A percentile compares a stretch with the other conserved stretches of the same genome.
Conservation (phyloP, 768 basidiomycete species). For the Suillus plorans region DNA sequence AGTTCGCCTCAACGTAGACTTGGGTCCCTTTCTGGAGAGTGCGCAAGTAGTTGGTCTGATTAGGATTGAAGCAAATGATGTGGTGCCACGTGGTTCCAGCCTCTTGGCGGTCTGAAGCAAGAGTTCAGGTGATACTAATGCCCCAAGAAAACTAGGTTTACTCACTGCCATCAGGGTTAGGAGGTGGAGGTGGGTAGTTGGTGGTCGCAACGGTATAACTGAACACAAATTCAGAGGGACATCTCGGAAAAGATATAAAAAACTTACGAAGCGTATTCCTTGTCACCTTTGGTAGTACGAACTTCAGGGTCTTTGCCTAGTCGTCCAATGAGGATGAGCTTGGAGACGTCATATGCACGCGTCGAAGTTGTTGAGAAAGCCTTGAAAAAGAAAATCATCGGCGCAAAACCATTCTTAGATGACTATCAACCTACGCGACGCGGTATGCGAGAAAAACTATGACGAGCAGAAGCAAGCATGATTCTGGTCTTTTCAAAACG, state of each 20-base stretch:
- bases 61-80: conserved; percentile 68
- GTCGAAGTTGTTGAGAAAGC: conserved; percentile 61
- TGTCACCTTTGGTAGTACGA: conserved; percentile 66
- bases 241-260: background rate
- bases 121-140: conserved; percentile 1
- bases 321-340: conserved; percentile 75
- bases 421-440: conserved; percentile 45
- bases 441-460: conserved; percentile 37
- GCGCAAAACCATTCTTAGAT: background rate
- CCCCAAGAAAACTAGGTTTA: conserved; percentile 8
- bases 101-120: conserved; percentile 48
- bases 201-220: conserved; percentile 80
- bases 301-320: conserved; percentile 71
- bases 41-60: conserved; percentile 60
- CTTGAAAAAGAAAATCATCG: conserved; percentile 32
- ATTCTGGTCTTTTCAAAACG: conserved; percentile 1
- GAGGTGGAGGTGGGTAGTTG: conserved; percentile 57
- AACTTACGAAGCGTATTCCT: conserved; percentile 75
- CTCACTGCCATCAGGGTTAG: conserved; percentile 62
- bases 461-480: conserved; percentile 58
- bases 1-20: conserved; percentile 81
- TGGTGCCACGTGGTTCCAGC: conserved; percentile 71
- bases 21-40: conserved; percentile 66
- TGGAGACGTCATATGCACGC: conserved; percentile 64
- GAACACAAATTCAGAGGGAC: conserved; percentile 6